Evolutionary conservation across 2,329 filamentous ascomycete genomes (phyloP).

Genomic region (Clonostachys rhizophaga): DNA sequence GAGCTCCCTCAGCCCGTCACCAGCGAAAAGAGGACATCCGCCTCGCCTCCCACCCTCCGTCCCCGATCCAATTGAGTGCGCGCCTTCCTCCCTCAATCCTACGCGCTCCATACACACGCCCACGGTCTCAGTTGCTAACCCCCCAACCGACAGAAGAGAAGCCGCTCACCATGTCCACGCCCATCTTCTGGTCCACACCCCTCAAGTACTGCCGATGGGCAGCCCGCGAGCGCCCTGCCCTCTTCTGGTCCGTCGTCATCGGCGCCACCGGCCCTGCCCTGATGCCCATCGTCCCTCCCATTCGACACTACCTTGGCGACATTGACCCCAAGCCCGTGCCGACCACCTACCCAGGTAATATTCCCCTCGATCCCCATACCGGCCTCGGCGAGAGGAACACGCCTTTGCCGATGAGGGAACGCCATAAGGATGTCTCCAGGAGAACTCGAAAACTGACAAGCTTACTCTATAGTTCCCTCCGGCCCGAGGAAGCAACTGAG

Average conservation of each 20-base stretch:
- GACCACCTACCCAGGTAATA: conserved; percentile 86
- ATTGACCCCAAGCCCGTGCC: conserved; percentile 68
- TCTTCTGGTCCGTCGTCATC: conserved; percentile 81
- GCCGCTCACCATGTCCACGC: conserved; percentile 50
- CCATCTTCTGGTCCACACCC: conserved; percentile 82
- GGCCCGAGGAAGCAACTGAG: conserved; percentile 55
- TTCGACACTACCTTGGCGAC: conserved; percentile 71
- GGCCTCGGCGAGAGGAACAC: no score
- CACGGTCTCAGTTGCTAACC: no score
- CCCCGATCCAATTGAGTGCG: neutral
- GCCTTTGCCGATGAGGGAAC: no score
- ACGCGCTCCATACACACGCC: conserved; percentile 1
- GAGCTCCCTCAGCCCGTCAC: neutral
- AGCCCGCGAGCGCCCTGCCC: conserved; percentile 79
- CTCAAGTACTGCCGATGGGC: conserved; percentile 86
- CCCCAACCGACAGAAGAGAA: no score
- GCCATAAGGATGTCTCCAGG: no score
- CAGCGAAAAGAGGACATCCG: no score
- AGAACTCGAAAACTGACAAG: neutral
- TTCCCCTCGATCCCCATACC: no score
- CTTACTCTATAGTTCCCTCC: conserved; percentile 40
- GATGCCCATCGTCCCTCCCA: conserved; percentile 67
- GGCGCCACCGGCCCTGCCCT: conserved; percentile 68
- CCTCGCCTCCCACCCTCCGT: neutral
- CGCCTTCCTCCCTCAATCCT: neutral